Base-by-base conservation (phyloP, 768 basidiomycete genomes). In the Termitomyces titanicus region DNA sequence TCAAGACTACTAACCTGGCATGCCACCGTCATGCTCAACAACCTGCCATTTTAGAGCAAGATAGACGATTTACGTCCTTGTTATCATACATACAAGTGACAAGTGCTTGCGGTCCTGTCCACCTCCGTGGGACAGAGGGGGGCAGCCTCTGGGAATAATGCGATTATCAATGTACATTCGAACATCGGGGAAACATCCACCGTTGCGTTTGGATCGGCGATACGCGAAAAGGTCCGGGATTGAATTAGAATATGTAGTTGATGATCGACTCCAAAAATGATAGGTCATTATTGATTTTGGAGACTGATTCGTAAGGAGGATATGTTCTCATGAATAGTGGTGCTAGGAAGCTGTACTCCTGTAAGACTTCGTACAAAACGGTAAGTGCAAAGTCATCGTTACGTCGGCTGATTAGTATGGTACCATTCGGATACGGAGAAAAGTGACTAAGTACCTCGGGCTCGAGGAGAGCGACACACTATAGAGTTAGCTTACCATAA, bases 1-100 rank as follows among this genome's bases (percentile, higher is more conserved):
- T 13, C 15, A 20, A 27, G 17, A 25, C 6, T 25, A 27, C 52
- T n/a, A 27, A 61, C 53, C 60, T 20, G 49, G 46, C 5, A 51
- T 25, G 13, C 29, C 22, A 7, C 57, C 63, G 25, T 40, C 56
- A 33, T 61, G 60, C 25, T 64, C 58, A 5, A 61, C 38, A 12
- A 62, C 47, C 61, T 58, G 40, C 18, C 5, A 46, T 12, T 29
- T n/a, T 12, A 39, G n/a, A 24, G 44, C 2, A 35, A 39, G 43
- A 17, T 24, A 34, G n/a, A 15, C 12, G 11, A n/a, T n/a, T n/a
- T n/a, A n/a, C n/a, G n/a, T n/a, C n/a, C n/a, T n/a, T n/a, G n/a
- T n/a, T n/a, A n/a, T n/a, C n/a, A n/a, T n/a, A n/a, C n/a, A n/a
- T n/a, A n/a, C n/a, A n/a, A n/a, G n/a, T n/a, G n/a, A n/a, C n/a